Conservation (phyloP, 129 eudicot genomes). For the Saussurea involucrata region DNA sequence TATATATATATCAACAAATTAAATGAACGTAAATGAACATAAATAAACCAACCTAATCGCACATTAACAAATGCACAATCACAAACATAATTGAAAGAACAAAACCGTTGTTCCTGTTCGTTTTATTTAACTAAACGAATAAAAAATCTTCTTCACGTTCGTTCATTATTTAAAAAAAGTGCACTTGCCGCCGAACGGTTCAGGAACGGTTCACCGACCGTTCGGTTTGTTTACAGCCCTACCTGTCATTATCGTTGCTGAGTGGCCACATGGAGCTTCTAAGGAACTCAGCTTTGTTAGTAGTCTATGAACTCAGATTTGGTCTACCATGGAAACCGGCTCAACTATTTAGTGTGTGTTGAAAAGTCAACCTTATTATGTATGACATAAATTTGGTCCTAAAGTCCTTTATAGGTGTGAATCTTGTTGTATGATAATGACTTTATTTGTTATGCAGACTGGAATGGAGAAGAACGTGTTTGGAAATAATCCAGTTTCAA, state of each 20-base stretch:
- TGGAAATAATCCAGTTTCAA: slow-evolving; percentile 75
- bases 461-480: slow-evolving; percentile 86
- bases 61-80: background rate
- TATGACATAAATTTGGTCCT: background rate
- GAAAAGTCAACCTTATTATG: background rate
- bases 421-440: slow-evolving; percentile 6
- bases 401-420: slow-evolving; percentile 7
- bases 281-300: background rate
- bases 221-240: background rate
- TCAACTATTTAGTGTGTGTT: background rate
- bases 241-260: background rate
- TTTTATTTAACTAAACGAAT: background rate
- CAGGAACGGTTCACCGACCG: background rate
- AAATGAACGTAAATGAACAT: too few relatives aligned
- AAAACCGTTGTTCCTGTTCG: background rate
- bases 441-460: slow-evolving; percentile 45
- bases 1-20: too few relatives aligned
- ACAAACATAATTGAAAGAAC: background rate
- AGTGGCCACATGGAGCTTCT: background rate
- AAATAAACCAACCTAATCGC: background rate
- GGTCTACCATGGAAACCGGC: background rate
- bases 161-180: background rate
- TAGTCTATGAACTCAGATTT: background rate
- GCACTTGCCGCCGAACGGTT: background rate
- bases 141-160: background rate